Percentiles rank a stretch among this genome's conserved stretches.
These are phyloP conservation scores for Aspergillus arachidicola DNA, from an alignment of 2,329 filamentous ascomycete species.

Conservation along the genomic window DNA sequence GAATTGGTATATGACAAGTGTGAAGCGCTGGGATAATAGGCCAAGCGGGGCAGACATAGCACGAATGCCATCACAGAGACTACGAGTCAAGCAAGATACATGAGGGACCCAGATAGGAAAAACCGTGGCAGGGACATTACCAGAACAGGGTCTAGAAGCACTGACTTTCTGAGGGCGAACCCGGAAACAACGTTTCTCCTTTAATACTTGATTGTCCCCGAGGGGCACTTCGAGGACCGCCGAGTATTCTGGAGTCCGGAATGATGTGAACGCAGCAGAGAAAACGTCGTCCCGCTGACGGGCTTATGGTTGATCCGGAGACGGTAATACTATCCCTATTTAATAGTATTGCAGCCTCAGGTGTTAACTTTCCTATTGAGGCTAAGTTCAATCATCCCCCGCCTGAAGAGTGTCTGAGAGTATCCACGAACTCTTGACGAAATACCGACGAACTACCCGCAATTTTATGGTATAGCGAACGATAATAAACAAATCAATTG, in stretches of 20 bases:
- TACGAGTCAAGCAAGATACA: slow-evolving; percentile 4
- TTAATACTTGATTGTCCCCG: slow-evolving; percentile 26
- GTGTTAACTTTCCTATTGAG: background rate
- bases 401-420: too few relatives aligned
- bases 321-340: background rate
- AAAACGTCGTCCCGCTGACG: slow-evolving; percentile 36
- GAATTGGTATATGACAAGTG: background rate
- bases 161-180: slow-evolving; percentile 9
- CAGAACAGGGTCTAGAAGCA: slow-evolving; percentile 4
- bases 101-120: slow-evolving; percentile 2
- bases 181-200: slow-evolving; percentile 19
- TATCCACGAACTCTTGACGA: background rate
- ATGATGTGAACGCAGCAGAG: slow-evolving; percentile 41
- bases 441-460: background rate
- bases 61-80: background rate
- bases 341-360: too few relatives aligned
- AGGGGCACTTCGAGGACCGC: slow-evolving; percentile 45
- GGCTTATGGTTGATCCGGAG: background rate
- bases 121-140: slow-evolving; percentile 8
- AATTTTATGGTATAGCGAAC: background rate
- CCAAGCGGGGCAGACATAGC: background rate
- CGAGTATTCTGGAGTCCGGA: slow-evolving; percentile 49
- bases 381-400: background rate
- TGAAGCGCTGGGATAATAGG: background rate
- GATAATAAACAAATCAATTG: background rate